Evolutionary conservation across 2,329 filamentous ascomycete genomes (phyloP).

Genomic region (Ophiocordyceps camponoti-rufipedis): DNA sequence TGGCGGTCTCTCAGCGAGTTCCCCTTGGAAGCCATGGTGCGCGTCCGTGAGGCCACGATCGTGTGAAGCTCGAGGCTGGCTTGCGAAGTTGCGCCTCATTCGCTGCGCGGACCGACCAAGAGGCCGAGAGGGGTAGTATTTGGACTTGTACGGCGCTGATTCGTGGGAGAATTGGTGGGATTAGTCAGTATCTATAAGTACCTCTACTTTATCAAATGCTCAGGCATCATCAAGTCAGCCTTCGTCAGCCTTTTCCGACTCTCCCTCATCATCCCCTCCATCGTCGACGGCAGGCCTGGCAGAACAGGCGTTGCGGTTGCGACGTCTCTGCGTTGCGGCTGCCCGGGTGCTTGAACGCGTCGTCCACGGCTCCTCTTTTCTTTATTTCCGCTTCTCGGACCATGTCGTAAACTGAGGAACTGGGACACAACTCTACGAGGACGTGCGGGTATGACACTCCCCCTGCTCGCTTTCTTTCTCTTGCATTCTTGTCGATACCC

Average conservation of each 20-base stretch:
- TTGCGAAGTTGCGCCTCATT: too few relatives aligned
- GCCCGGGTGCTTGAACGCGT: neutral
- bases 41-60: constrained; percentile 5
- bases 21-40: constrained; percentile 24
- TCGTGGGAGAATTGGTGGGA: too few relatives aligned
- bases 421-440: constrained; percentile 1
- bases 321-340: neutral
- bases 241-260: constrained; percentile 9
- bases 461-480: constrained; percentile 9
- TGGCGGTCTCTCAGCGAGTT: constrained; percentile 31
- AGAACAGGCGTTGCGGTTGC: neutral
- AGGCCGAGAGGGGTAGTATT: constrained; percentile 6
- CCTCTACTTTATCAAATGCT: neutral
- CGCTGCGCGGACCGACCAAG: constrained; percentile 2
- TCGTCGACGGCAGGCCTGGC: constrained; percentile 3
- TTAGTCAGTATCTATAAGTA: neutral
- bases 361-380: neutral
- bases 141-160: too few relatives aligned
- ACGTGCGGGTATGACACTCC: constrained; percentile 14
- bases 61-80: neutral
- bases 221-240: too few relatives aligned
- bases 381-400: constrained; percentile 4
- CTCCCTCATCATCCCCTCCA: constrained; percentile 10
- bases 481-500: constrained; percentile 3
- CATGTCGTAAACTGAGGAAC: constrained; percentile 14